Percentiles rank a stretch among this genome's conserved stretches.
These are phyloP conservation scores for Bipolaris sorokiniana DNA, from an alignment of 2,329 filamentous ascomycete genomes.

Conservation along the genomic window DNA sequence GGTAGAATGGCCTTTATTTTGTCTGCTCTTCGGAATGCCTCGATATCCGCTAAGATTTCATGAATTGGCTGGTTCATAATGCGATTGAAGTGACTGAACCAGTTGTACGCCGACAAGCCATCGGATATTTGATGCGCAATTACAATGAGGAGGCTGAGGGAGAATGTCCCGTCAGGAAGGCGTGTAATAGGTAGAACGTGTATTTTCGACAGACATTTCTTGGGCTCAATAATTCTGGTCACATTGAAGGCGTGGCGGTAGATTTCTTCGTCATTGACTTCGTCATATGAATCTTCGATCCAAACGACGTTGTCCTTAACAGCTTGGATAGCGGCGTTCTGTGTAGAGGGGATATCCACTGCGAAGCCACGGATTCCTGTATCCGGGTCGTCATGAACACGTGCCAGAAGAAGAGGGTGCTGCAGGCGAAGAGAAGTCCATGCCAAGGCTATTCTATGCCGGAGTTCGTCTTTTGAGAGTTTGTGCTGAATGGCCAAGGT, in stretches of 20 bases:
- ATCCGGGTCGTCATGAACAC: conserved; percentile 28
- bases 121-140: conserved; percentile 56
- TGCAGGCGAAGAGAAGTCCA: conserved; percentile 50
- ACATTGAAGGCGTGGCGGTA: conserved; percentile 53
- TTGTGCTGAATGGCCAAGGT: conserved; percentile 45
- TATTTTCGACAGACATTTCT: conserved; percentile 46
- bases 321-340: conserved; percentile 39
- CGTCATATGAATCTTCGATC: conserved; percentile 46
- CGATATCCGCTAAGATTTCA: conserved; percentile 19
- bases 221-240: conserved; percentile 48
- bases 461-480: conserved; percentile 39
- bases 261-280: conserved; percentile 47
- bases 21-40: background rate
- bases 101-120: conserved; percentile 51
- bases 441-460: conserved; percentile 46
- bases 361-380: conserved; percentile 38
- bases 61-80: conserved; percentile 27
- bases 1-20: conserved; percentile 45
- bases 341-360: conserved; percentile 39
- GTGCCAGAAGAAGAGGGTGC: conserved; percentile 50
- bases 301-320: conserved; percentile 45
- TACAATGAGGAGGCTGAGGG: conserved; percentile 48
- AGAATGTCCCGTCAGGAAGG: conserved; percentile 31
- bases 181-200: conserved; percentile 47
- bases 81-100: conserved; percentile 51